Evolutionary conservation across 208 protist species (phyloP).

Genomic region (Trichomonas gallinae): DNA sequence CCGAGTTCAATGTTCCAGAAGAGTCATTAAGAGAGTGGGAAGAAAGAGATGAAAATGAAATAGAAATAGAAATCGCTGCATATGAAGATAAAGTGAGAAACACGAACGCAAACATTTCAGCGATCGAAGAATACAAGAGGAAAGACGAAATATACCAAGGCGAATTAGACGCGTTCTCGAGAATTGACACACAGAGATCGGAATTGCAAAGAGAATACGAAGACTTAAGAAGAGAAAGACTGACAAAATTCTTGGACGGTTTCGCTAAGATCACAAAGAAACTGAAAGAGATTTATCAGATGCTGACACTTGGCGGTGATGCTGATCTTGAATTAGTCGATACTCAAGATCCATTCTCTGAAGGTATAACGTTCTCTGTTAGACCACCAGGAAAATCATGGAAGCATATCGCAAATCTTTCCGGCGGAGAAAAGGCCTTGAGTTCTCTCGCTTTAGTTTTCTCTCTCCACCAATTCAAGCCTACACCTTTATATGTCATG

Average conservation of each 20-base stretch:
- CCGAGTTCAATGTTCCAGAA: background rate
- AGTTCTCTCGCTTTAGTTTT: constrained; percentile 66
- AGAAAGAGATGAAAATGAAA: background rate
- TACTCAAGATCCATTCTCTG: constrained; percentile 87
- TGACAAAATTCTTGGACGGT: constrained; percentile 86
- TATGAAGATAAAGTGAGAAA: background rate
- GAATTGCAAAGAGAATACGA: constrained; percentile 53
- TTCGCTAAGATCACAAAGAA: constrained; percentile 84
- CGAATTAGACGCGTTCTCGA: constrained; percentile 41
- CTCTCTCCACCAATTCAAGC: constrained; percentile 98
- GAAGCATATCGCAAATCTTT: constrained; percentile 99
- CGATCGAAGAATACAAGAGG: background rate
- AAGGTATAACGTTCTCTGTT: constrained; percentile 72
- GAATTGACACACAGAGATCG: constrained; percentile 53
- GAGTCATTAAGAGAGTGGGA: background rate
- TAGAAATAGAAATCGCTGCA: background rate
- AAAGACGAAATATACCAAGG: background rate
- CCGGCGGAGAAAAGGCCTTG: constrained; percentile 90
- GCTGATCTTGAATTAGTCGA: constrained; percentile 99
- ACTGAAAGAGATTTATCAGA: constrained; percentile 95
- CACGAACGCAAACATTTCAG: background rate
- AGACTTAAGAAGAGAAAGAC: constrained; percentile 51
- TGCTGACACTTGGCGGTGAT: constrained; percentile 71
- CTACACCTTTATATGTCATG: constrained; percentile 93
- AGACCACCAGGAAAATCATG: constrained; percentile 98